Conservation (phyloP, 495 filamentous ascomycete species). For the Penicillium maclennaniae region DNA sequence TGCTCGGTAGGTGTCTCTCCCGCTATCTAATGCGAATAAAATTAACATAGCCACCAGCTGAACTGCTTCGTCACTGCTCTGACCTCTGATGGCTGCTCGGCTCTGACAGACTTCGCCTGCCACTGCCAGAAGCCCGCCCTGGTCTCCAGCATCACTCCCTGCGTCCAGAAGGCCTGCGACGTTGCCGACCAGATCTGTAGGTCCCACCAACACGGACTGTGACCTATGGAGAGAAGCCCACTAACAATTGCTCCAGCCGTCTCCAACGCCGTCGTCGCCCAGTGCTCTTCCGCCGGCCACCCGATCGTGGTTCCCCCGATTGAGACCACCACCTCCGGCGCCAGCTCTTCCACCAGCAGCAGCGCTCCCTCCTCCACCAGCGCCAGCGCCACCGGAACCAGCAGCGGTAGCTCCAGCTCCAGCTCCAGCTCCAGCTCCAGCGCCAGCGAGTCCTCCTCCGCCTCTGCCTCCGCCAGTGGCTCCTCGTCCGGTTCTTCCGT, state of each 20-base stretch:
- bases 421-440: conserved; percentile 6
- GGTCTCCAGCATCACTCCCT: conserved; percentile 38
- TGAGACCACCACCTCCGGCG: conserved; percentile 16
- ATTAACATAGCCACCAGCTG: conserved; percentile 26
- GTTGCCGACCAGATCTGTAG: conserved; percentile 35
- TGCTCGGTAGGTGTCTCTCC: conserved; percentile 40
- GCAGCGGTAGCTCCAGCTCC: conserved; percentile 3
- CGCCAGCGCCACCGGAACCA: conserved; percentile 6
- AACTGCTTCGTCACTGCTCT: conserved; percentile 42
- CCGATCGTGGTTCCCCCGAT: conserved; percentile 38
- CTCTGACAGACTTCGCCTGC: conserved; percentile 47
- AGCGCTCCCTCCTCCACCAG: background rate
- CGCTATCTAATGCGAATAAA: background rate
- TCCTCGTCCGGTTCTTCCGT: conserved; percentile 1
- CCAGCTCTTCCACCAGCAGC: background rate
- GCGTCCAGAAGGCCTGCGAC: conserved; percentile 41
- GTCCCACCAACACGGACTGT: conserved; percentile 1
- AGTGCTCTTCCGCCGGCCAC: conserved; percentile 36
- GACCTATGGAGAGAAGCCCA: background rate
- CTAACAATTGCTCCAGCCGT: conserved; percentile 14
- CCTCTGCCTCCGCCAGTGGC: conserved; percentile 1
- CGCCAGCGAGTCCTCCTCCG: background rate
- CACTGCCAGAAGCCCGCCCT: conserved; percentile 47
- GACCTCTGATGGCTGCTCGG: conserved; percentile 39
- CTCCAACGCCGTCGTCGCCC: conserved; percentile 30